phyloP scores from a whole-genome alignment of 1,284 basidiomycete genomes.

The Pseudozyma sp. region DNA sequence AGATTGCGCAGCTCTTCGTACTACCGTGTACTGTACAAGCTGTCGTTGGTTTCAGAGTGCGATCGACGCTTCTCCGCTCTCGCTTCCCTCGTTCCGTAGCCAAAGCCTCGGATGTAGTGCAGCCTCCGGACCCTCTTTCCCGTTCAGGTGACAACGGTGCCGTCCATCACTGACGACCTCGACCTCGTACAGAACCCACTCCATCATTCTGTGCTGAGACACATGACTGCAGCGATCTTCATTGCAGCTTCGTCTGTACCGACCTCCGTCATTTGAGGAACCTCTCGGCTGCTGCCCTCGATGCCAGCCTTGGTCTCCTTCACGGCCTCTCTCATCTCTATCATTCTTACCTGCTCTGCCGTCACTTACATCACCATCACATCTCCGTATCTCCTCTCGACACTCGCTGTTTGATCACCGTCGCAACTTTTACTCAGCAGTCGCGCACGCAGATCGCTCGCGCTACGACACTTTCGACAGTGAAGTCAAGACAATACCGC shows the following conservation, averaged over 20 bases:
- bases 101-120: constrained; percentile 27
- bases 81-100: constrained; percentile 4
- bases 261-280: constrained; percentile 6
- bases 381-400: neutral
- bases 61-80: constrained; percentile 21
- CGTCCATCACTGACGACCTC: neutral
- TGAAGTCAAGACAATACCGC: constrained; percentile 4
- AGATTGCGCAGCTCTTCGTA: constrained; percentile 5
- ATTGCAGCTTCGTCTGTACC: constrained; percentile 23
- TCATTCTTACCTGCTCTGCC: too few species aligned
- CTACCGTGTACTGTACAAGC: neutral
- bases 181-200: too few species aligned
- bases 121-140: constrained; percentile 4
- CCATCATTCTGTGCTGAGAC: constrained; percentile 4
- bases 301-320: neutral
- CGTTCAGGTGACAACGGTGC: neutral
- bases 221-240: constrained; percentile 35
- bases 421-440: too few species aligned
- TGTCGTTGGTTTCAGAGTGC: neutral
- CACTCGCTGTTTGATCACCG: too few species aligned
- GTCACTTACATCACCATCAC: constrained; percentile 10
- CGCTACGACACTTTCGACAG: neutral
- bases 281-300: neutral
- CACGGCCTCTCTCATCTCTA: too few species aligned
- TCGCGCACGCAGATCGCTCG: too few species aligned